phyloP scores from a whole-genome alignment of 1,284 basidiomycete genomes.

The Tremellales sp. region DNA sequence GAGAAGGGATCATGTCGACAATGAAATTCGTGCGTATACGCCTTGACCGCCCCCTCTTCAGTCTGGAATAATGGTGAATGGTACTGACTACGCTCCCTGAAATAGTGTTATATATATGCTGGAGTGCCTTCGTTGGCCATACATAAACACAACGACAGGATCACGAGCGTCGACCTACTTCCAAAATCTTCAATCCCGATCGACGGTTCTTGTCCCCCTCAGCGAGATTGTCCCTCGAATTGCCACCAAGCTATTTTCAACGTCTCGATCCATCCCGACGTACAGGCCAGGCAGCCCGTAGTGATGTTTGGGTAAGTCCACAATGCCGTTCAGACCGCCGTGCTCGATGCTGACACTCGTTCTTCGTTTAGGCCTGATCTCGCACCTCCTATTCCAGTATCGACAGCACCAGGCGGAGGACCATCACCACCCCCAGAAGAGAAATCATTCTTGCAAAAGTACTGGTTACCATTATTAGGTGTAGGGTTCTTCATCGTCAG shows the following conservation, averaged over 20 bases:
- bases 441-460: slow-evolving; percentile 78
- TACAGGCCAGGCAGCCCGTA: no score
- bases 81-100: no score
- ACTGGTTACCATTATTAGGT: slow-evolving; percentile 75
- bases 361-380: neutral
- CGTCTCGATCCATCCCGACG: no score
- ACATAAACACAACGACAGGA: neutral
- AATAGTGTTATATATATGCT: neutral
- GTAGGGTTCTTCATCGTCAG: slow-evolving; percentile 51
- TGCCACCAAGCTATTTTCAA: no score
- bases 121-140: neutral
- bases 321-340: no score
- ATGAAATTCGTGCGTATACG: no score
- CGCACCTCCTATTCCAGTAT: neutral
- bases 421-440: slow-evolving; percentile 60
- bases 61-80: no score
- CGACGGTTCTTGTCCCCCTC: neutral
- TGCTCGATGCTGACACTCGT: neutral
- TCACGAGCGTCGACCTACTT: neutral
- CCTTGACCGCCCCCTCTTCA: no score
- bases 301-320: no score
- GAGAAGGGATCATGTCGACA: neutral
- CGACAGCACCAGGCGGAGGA: neutral
- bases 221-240: neutral
- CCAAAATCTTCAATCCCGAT: neutral